Evolutionary conservation across 2,329 filamentous ascomycete species (phyloP).

Genomic region (Claviceps fusiformis): DNA sequence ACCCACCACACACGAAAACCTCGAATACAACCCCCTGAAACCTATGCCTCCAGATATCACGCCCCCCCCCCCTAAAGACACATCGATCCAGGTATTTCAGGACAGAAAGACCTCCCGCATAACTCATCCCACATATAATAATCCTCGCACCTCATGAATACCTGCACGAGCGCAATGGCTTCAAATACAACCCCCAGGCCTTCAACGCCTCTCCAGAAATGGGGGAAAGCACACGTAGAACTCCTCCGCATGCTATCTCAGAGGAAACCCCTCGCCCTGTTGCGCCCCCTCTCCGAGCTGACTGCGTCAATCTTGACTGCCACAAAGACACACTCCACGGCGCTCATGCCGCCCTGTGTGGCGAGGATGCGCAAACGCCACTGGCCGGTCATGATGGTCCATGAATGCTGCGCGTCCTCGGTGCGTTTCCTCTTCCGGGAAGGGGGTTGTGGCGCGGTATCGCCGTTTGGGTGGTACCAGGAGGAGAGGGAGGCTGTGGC

Average conservation of each 20-base stretch:
- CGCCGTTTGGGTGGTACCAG: constrained; percentile 13
- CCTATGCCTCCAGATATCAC: too few relatives aligned
- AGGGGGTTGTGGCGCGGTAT: constrained; percentile 12
- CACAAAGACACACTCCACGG: constrained; percentile 57
- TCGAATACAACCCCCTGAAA: too few relatives aligned
- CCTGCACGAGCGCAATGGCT: too few relatives aligned
- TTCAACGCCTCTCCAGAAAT: too few relatives aligned
- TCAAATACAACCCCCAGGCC: too few relatives aligned
- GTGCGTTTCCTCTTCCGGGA: constrained; percentile 32
- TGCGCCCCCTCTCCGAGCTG: constrained; percentile 52
- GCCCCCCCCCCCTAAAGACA: too few relatives aligned
- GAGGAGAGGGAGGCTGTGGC: neutral
- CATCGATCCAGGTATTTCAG: too few relatives aligned
- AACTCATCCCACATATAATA: too few relatives aligned
- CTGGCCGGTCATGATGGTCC: constrained; percentile 55
- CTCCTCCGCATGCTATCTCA: constrained; percentile 19
- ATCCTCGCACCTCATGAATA: too few relatives aligned
- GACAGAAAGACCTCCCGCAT: too few relatives aligned
- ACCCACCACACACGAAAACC: too few relatives aligned
- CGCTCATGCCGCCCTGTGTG: constrained; percentile 32
- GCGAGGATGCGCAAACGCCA: constrained; percentile 57
- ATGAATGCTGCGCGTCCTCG: constrained; percentile 28
- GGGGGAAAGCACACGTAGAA: too few relatives aligned
- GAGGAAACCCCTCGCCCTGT: constrained; percentile 47
- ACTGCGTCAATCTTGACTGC: constrained; percentile 66